These are phyloP conservation scores for Austroboletus festivus DNA, from an alignment of 768 basidiomycete genomes.

Conservation along the genomic window DNA sequence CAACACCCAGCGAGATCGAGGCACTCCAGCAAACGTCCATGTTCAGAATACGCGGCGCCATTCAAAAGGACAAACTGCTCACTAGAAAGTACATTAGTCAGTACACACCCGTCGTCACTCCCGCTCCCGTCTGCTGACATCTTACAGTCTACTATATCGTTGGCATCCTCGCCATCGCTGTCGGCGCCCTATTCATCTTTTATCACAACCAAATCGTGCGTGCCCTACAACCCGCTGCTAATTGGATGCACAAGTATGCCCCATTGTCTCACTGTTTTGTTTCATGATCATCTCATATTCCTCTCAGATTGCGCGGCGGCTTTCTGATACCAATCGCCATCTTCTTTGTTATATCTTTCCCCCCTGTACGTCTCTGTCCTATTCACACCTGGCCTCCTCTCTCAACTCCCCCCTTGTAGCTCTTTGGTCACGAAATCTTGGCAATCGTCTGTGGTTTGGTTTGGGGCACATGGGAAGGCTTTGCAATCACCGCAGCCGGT, in stretches of 20 bases:
- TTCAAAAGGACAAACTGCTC: constrained; percentile 50
- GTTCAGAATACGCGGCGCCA: constrained; percentile 44
- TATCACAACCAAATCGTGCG: constrained; percentile 60
- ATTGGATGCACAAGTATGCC: constrained; percentile 42
- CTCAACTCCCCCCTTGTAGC: constrained; percentile 35
- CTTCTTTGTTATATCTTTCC: constrained; percentile 83
- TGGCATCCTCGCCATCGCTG: constrained; percentile 42
- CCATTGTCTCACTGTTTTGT: not conserved
- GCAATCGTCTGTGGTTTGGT: constrained; percentile 86
- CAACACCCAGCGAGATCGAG: constrained; percentile 57
- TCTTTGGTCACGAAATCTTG: constrained; percentile 92
- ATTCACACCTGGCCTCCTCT: not conserved
- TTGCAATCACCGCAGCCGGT: constrained; percentile 80
- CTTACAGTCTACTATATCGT: constrained; percentile 46
- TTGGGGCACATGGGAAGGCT: constrained; percentile 86
- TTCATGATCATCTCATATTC: not conserved
- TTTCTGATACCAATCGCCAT: constrained; percentile 80
- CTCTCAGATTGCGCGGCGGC: constrained; percentile 48
- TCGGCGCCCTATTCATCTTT: constrained; percentile 53
- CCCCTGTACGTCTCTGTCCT: constrained; percentile 50
- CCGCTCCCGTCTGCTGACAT: constrained; percentile 1
- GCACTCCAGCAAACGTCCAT: constrained; percentile 40
- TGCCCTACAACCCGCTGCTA: constrained; percentile 44
- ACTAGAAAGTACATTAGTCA: constrained; percentile 56
- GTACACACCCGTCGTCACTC: constrained; percentile 25